Conservation (phyloP, 2,329 filamentous ascomycete genomes). For the Aspergillus uvarum region DNA sequence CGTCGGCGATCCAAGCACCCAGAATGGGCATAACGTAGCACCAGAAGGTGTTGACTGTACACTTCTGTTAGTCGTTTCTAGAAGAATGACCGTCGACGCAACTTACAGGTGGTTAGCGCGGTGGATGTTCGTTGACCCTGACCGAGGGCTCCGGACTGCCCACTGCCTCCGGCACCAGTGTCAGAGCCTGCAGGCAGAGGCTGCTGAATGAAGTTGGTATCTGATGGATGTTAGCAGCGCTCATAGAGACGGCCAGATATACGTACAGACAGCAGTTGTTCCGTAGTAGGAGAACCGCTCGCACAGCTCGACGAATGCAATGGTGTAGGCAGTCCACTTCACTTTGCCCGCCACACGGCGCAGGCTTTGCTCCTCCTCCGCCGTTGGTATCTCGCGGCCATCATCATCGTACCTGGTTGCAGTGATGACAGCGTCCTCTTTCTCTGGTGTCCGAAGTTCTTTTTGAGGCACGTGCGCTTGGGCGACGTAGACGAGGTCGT, state of each 20-base stretch:
- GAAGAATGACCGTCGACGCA: conserved; percentile 1
- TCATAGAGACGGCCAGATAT: not conserved
- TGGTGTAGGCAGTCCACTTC: conserved; percentile 65
- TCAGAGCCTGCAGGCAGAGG: conserved; percentile 54
- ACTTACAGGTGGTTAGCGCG: conserved; percentile 49
- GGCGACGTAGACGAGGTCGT: conserved; percentile 7
- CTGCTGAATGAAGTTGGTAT: conserved; percentile 64
- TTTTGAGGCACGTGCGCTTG: conserved; percentile 11
- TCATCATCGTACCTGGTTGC: not conserved
- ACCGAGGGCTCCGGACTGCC: conserved; percentile 54
- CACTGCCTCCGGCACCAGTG: conserved; percentile 48
- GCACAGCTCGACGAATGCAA: conserved; percentile 72
- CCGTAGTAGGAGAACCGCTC: conserved; percentile 80
- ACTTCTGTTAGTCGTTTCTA: not conserved
- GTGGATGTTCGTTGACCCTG: conserved; percentile 60
- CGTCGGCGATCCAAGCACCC: conserved; percentile 66
- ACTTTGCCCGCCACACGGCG: conserved; percentile 48
- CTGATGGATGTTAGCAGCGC: conserved; percentile 29
- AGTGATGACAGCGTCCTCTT: conserved; percentile 7
- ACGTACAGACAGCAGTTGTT: conserved; percentile 64
- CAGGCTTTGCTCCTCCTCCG: conserved; percentile 35
- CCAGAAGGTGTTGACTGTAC: conserved; percentile 60
- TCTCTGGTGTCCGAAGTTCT: conserved; percentile 4
- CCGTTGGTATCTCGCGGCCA: conserved; percentile 28
- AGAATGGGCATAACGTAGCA: conserved; percentile 61